Conservation (phyloP, 805 yeast species). For the Scheffersomyces lignosus region DNA sequence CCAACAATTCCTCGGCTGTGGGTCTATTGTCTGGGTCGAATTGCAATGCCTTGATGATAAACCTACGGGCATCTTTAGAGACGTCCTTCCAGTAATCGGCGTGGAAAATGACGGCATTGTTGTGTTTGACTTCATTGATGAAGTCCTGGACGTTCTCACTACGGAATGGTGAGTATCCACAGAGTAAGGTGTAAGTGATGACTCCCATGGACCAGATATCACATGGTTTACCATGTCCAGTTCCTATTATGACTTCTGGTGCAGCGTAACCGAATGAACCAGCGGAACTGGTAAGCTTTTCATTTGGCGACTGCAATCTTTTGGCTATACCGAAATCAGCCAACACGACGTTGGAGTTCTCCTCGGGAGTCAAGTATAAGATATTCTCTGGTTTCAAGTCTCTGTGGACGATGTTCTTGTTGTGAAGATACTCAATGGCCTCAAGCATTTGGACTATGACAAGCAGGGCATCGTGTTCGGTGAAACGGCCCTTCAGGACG, state of each 20-base stretch:
- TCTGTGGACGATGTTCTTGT: constrained; percentile 79
- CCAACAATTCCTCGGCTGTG: constrained; percentile 61
- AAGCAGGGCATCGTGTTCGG: constrained; percentile 82
- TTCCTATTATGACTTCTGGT: constrained; percentile 81
- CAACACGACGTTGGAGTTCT: constrained; percentile 70
- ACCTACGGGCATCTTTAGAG: constrained; percentile 75
- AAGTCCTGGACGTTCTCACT: constrained; percentile 83
- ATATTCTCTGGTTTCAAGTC: constrained; percentile 95
- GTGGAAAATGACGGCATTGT: constrained; percentile 82
- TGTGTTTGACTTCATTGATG: constrained; percentile 69
- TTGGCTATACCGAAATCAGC: constrained; percentile 98
- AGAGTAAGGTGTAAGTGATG: constrained; percentile 82
- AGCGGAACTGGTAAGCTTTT: constrained; percentile 68
- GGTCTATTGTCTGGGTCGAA: constrained; percentile 68
- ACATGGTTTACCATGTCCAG: constrained; percentile 93
- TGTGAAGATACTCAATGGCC: constrained; percentile 80
- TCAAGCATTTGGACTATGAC: constrained; percentile 72
- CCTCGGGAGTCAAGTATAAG: constrained; percentile 57
- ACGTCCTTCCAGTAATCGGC: constrained; percentile 83
- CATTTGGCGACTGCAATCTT: constrained; percentile 58
- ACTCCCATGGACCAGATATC: constrained; percentile 97
- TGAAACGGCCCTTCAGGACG: constrained; percentile 74
- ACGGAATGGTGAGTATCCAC: constrained; percentile 91
- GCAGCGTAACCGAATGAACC: constrained; percentile 98
- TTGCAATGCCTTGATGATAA: constrained; percentile 70